Evolutionary conservation across 73 alveolate genomes (phyloP).

Genomic region (Tetrahymena malaccensis): DNA sequence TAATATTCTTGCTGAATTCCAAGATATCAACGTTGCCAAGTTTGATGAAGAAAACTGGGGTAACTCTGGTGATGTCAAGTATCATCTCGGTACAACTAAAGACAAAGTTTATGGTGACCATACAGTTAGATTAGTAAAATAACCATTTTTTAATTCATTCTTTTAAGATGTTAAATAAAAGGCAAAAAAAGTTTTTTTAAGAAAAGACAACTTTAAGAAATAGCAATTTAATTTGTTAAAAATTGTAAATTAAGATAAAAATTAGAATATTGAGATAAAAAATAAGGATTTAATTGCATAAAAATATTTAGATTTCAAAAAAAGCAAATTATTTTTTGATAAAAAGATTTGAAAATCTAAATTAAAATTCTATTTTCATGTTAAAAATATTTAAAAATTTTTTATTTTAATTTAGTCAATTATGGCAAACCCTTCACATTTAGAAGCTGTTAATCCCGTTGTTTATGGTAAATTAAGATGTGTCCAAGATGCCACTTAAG

Average conservation of each 20-base stretch:
- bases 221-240: background rate
- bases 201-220: background rate
- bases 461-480: constrained; percentile 71
- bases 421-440: constrained; percentile 76
- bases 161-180: too few species aligned
- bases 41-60: constrained; percentile 50
- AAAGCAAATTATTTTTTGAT: background rate
- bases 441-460: constrained; percentile 69
- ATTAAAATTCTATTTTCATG: background rate
- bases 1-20: constrained; percentile 50
- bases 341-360: background rate
- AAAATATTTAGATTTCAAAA: too few species aligned
- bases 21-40: constrained; percentile 3
- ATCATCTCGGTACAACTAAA: constrained; percentile 67
- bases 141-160: background rate
- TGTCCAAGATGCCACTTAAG: constrained; percentile 52
- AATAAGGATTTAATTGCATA: too few species aligned
- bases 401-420: background rate
- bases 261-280: too few species aligned
- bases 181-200: too few species aligned
- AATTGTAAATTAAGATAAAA: too few species aligned
- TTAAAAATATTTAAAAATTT: background rate
- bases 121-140: constrained; percentile 20
- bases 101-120: constrained; percentile 11
- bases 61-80: constrained; percentile 80